Percentiles rank a stretch among this genome's conserved stretches.
Evolutionary conservation across 495 filamentous ascomycete species (phyloP).

Genomic region (Hypoxylon cercidicola): DNA sequence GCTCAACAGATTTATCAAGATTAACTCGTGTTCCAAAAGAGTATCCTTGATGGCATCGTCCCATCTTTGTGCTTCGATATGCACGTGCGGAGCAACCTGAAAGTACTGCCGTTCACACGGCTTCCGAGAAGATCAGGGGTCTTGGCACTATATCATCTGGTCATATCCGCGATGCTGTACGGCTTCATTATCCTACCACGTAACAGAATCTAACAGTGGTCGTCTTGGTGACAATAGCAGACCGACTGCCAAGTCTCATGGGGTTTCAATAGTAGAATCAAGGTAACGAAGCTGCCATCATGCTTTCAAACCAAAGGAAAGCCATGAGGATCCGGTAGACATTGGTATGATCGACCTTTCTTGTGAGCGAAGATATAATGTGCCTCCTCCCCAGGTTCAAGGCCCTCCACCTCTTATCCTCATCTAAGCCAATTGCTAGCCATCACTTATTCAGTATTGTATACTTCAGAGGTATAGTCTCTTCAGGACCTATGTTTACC

Average conservation of each 20-base stretch:
- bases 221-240: constrained; percentile 1
- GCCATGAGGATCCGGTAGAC: constrained; percentile 3
- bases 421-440: constrained; percentile 6
- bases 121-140: constrained; percentile 45
- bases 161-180: constrained; percentile 11
- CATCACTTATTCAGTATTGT: constrained; percentile 2
- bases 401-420: not conserved
- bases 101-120: constrained; percentile 16
- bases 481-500: not conserved
- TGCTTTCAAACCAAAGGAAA: constrained; percentile 5
- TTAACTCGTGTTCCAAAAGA: constrained; percentile 23
- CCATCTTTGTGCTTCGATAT: constrained; percentile 17
- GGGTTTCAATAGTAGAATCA: constrained; percentile 23
- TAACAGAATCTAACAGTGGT: constrained; percentile 2
- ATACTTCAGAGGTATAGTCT: constrained; percentile 27
- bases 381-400: not conserved
- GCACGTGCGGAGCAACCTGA: constrained; percentile 2
- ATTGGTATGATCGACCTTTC: constrained; percentile 16
- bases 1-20: constrained; percentile 20
- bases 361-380: constrained; percentile 26
- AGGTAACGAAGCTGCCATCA: constrained; percentile 4
- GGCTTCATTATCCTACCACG: not conserved
- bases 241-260: constrained; percentile 16
- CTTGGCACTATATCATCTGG: constrained; percentile 30
- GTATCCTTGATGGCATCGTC: constrained; percentile 10